A percentile compares a stretch with the other conserved stretches of the same genome.
These are phyloP conservation scores for Strobilomyces confusus DNA, from an alignment of 768 basidiomycete genomes.

Conservation along the genomic window DNA sequence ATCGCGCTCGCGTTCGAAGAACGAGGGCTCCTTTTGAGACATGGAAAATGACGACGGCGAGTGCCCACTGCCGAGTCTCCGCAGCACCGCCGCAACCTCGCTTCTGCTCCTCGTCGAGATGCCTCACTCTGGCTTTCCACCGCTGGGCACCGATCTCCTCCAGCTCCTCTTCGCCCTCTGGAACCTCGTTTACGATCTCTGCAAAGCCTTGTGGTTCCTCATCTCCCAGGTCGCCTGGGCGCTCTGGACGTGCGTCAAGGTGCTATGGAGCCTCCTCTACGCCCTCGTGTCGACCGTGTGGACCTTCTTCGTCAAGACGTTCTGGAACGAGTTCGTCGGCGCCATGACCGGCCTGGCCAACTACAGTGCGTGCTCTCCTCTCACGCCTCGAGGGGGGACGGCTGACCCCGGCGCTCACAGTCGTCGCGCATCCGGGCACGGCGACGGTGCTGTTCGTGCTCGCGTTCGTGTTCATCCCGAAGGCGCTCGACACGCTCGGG, in stretches of 20 bases:
- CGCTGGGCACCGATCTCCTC: constrained; percentile 8
- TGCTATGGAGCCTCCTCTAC: constrained; percentile 8
- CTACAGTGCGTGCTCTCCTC: constrained; percentile 8
- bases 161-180: constrained; percentile 8
- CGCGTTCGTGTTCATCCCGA: constrained; percentile 8
- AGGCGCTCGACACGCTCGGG: background rate
- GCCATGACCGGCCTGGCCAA: constrained; percentile 8
- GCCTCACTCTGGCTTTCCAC: constrained; percentile 16
- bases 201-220: constrained; percentile 4
- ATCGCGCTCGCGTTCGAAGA: constrained; percentile 81
- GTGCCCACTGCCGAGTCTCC: too few relatives aligned
- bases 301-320: constrained; percentile 7
- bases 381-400: too few relatives aligned
- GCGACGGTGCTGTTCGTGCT: constrained; percentile 8
- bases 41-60: too few relatives aligned
- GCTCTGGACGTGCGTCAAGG: constrained; percentile 11
- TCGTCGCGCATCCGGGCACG: constrained; percentile 11
- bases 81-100: background rate
- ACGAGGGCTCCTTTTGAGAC: constrained; percentile 43
- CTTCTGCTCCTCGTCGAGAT: background rate
- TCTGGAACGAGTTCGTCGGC: constrained; percentile 12
- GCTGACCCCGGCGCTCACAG: background rate
- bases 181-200: constrained; percentile 3
- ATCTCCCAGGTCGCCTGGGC: background rate
- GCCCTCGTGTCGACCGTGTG: background rate